Evolutionary conservation across 495 filamentous ascomycete genomes (phyloP).

Genomic region (Stereocaulon alpinum): DNA sequence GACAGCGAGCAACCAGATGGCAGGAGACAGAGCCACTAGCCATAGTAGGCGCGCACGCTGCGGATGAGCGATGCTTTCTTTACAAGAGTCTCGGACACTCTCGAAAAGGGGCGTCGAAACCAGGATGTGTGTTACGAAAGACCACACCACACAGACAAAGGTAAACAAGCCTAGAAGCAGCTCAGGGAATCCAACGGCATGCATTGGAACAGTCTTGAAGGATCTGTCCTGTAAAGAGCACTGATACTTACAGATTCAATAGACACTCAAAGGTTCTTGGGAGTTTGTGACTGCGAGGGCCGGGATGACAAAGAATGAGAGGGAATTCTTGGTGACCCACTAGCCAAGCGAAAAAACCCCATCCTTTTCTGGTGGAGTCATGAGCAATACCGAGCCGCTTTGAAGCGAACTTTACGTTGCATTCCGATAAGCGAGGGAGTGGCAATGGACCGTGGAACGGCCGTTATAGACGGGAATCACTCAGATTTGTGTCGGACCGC

Average conservation of each 20-base stretch:
- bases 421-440: too few relatives aligned
- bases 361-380: too few relatives aligned
- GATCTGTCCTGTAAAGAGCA: not conserved
- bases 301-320: too few relatives aligned
- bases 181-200: not conserved
- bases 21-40: not conserved
- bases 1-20: not conserved
- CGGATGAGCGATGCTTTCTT: not conserved
- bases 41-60: constrained; percentile 1
- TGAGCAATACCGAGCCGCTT: too few relatives aligned
- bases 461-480: too few relatives aligned
- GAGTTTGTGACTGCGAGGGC: too few relatives aligned
- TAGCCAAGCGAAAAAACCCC: too few relatives aligned
- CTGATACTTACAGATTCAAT: not conserved
- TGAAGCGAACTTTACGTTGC: too few relatives aligned
- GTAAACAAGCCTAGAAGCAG: not conserved
- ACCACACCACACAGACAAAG: not conserved
- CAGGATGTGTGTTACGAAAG: not conserved
- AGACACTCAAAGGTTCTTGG: too few relatives aligned
- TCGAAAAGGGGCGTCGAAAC: not conserved
- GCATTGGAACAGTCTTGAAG: not conserved
- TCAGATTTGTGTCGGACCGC: too few relatives aligned
- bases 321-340: too few relatives aligned
- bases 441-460: too few relatives aligned
- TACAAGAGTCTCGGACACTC: not conserved